Base-by-base conservation (phyloP, 2,329 filamentous ascomycete species). In the Penicillium sp. region DNA sequence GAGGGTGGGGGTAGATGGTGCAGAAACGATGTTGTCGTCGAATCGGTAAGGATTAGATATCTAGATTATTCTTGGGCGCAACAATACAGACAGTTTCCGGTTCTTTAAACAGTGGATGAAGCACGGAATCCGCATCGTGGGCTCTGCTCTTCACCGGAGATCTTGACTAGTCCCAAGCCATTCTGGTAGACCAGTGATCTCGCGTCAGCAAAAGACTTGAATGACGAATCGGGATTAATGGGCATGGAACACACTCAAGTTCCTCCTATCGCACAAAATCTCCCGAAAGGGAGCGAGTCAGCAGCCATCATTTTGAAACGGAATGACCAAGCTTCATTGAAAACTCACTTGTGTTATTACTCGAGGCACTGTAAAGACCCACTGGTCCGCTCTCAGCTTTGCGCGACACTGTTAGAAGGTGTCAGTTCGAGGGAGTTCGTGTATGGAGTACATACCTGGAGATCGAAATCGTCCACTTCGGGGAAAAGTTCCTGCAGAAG, bases 331-430 rank as follows among this genome's bases (percentile, higher is more conserved):
- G 26, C 26, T 26, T 26, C 26, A 26, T 26, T 26, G 31, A 21
- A 30, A 56, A 46, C 53, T 31, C 21, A 56, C 53, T 26, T 46
- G 15, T 17, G 41, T 35, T 0, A 56, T 41, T 31, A 46, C 13
- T 47, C 11, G 46, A 2, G 53, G 53, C 7, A 17, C 53, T 1
- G 8, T 23, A 7, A 56, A 56, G 21, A 31, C 7, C 53, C 53
- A 56, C 53, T 56, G 35, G 29, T 56, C 53, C 5, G 31, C 53
- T 31, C 17, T 47, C 53, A 56, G 30, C 53, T 56, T 21, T 30
- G 19, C 29, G 17, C 4, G 29, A 21, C 13, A 17, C 23, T 8
- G 26, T 17, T n/a, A 11, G n/a, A 13, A 5, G 19, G n/a, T 21
- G 15, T 17, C 9, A 31, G 13, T 13, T 15, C 2, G 13, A 17